These are phyloP conservation scores for Mycena indigotica DNA, from an alignment of 768 basidiomycete genomes.

Conservation along the genomic window DNA sequence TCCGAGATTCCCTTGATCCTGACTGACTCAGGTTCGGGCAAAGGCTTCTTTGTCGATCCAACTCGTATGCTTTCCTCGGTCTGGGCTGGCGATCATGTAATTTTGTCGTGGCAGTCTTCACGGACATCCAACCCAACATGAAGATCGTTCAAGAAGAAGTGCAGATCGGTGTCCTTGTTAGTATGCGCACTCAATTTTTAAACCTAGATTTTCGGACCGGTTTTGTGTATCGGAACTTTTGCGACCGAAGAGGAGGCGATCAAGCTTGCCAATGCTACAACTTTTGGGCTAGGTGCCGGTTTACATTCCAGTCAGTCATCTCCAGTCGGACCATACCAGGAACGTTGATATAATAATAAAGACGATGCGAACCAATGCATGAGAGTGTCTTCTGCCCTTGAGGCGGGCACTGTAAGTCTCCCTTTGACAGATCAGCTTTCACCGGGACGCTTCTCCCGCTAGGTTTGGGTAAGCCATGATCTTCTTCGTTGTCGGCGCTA, in stretches of 20 bases:
- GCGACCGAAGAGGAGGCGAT: conserved; percentile 87
- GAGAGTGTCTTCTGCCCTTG: conserved; percentile 81
- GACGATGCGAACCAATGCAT: conserved; percentile 88
- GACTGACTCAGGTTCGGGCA: conserved; percentile 38
- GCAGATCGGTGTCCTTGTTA: conserved; percentile 21
- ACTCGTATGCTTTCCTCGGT: conserved; percentile 59
- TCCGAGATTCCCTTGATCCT: not conserved
- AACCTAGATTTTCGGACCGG: conserved; percentile 89
- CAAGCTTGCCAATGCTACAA: conserved; percentile 80
- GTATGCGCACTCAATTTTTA: conserved; percentile 15
- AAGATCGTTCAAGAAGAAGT: conserved; percentile 84
- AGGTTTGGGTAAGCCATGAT: conserved; percentile 66
- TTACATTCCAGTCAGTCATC: conserved; percentile 74
- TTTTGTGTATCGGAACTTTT: conserved; percentile 81
- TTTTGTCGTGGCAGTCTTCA: conserved; percentile 61
- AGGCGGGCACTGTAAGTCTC: conserved; percentile 80
- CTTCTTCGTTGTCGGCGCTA: not conserved
- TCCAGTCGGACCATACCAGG: conserved; percentile 1
- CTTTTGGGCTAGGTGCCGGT: conserved; percentile 90
- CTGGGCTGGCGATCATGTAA: not conserved
- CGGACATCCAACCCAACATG: conserved; percentile 79
- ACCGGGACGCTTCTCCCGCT: not conserved
- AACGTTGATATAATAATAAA: conserved; percentile 28
- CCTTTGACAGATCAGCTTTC: conserved; percentile 14
- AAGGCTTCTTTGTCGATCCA: conserved; percentile 89